Conservation (phyloP, 1,284 basidiomycete species). For the Cryptococcus depauperatus region DNA sequence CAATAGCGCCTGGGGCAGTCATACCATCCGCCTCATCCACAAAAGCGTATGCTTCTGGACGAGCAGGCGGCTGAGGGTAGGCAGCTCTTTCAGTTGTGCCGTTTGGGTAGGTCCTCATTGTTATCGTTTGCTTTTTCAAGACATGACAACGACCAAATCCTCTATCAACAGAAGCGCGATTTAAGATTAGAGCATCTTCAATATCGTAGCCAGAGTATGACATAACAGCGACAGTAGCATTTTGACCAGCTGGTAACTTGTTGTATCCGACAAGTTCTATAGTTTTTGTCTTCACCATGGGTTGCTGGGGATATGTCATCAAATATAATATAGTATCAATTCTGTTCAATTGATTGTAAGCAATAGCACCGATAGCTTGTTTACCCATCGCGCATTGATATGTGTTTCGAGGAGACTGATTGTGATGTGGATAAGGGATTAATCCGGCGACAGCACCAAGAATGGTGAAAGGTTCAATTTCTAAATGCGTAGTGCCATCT, state of each 20-base stretch:
- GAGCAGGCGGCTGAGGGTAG: constrained; percentile 74
- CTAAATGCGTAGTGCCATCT: constrained; percentile 79
- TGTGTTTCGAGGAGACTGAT: constrained; percentile 97
- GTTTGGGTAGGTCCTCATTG: constrained; percentile 93
- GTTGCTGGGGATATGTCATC: constrained; percentile 98
- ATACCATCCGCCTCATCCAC: constrained; percentile 88
- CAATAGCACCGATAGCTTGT: constrained; percentile 99
- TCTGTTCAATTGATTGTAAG: constrained; percentile 93
- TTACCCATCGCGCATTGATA: constrained; percentile 99
- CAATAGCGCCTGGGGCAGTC: constrained; percentile 86
- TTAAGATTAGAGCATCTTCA: constrained; percentile 95
- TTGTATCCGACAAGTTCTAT: constrained; percentile 97
- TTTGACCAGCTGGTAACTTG: constrained; percentile 92
- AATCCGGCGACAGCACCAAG: constrained; percentile 96
- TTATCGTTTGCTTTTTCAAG: constrained; percentile 86
- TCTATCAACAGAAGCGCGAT: constrained; percentile 88
- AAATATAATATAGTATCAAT: constrained; percentile 99
- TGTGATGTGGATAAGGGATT: constrained; percentile 99
- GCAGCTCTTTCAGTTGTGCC: constrained; percentile 87
- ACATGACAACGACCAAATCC: constrained; percentile 98
- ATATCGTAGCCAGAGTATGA: constrained; percentile 99
- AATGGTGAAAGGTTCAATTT: constrained; percentile 98
- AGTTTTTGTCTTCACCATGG: constrained; percentile 98
- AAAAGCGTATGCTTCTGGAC: constrained; percentile 64
- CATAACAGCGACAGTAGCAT: constrained; percentile 98